Base-by-base conservation (phyloP, 2,329 filamentous ascomycete genomes). In the Epichloe sp. region DNA sequence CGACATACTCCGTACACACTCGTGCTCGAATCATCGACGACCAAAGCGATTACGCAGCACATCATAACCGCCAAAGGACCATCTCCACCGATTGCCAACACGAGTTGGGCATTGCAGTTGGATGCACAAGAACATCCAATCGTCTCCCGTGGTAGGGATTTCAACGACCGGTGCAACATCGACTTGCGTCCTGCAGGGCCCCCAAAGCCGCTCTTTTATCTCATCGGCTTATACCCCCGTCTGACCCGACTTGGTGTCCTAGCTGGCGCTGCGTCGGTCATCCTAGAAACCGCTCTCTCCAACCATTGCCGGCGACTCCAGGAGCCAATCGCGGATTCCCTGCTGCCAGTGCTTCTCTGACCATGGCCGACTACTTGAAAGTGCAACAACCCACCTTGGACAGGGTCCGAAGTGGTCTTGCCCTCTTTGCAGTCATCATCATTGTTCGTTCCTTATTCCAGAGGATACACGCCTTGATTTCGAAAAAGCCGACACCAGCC, bases 401-500 rank as follows among this genome's bases (percentile, higher is more conserved):
- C 35, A 59, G 58, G 45, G 50, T 65, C 42, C 59, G 60, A 44
- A 55, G 57, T 50, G 61, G 60, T 26, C 58, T 68, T 40, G 59
- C 63, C 50, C 52, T 67, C 53, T 63, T 70, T 57, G 64, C 63
- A 51, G 51, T 71, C 49, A 55, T 67, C 52, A 51, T 65, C 52
- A 63, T 69, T 55, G 61, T 63, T 52, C 63, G 62, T 34, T 63
- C 58, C 54, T 63, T 63, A 52, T 48, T 60, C 41, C 53, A 57
- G 47, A 58, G 49, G 34, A 46, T 59, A 44, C 60, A 57, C 35
- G 34, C 26, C n/a, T 45, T 47, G 44, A 21, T 21, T 15, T 17
- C 40, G 14, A 46, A 26, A 31, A 48, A 38, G 40, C 19, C 23
- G 40, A 4, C 23, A 36, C 17, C 31, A 38, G 15, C 49, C 15